These are phyloP conservation scores for Immersiporthe knoxdaviesiana DNA, from an alignment of 2,329 filamentous ascomycete species.

Conservation along the genomic window DNA sequence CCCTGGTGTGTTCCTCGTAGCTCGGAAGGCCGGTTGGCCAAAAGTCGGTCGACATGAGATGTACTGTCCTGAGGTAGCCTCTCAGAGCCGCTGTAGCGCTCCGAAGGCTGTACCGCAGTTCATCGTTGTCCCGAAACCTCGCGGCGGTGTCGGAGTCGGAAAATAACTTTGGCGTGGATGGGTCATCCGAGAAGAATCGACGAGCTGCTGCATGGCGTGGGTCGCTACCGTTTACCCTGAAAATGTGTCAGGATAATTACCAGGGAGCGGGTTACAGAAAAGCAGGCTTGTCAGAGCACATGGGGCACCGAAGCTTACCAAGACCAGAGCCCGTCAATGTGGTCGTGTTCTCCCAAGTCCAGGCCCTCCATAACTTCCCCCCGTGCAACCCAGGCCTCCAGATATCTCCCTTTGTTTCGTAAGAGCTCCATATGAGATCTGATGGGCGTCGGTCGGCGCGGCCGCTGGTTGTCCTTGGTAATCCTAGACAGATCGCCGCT, in stretches of 20 bases:
- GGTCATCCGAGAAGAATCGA: constrained; percentile 10
- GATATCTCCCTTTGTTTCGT: constrained; percentile 1
- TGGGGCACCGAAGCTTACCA: background rate
- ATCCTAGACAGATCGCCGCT: constrained; percentile 6
- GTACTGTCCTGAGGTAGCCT: constrained; percentile 8
- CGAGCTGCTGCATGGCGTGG: constrained; percentile 11
- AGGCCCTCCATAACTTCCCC: constrained; percentile 7
- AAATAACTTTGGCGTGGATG: constrained; percentile 1
- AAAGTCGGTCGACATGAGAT: constrained; percentile 16
- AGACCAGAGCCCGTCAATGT: constrained; percentile 14
- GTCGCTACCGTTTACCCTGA: constrained; percentile 10
- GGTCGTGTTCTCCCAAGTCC: constrained; percentile 7
- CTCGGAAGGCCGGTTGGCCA: constrained; percentile 9
- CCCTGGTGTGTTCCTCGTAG: background rate
- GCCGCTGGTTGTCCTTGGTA: background rate
- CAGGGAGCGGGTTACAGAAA: background rate
- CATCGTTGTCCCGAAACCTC: constrained; percentile 10
- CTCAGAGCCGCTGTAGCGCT: constrained; percentile 10
- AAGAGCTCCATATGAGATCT: constrained; percentile 4
- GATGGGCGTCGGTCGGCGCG: background rate
- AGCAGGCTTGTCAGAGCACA: background rate
- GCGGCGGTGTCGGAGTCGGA: constrained; percentile 8
- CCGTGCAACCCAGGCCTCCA: constrained; percentile 13
- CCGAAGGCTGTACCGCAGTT: constrained; percentile 10
- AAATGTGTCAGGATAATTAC: background rate